Evolutionary conservation across 129 eudicot species (phyloP), one percentile per base, ranked within the genome.

Genomic region (Centrapalus pauciflorus): DNA sequence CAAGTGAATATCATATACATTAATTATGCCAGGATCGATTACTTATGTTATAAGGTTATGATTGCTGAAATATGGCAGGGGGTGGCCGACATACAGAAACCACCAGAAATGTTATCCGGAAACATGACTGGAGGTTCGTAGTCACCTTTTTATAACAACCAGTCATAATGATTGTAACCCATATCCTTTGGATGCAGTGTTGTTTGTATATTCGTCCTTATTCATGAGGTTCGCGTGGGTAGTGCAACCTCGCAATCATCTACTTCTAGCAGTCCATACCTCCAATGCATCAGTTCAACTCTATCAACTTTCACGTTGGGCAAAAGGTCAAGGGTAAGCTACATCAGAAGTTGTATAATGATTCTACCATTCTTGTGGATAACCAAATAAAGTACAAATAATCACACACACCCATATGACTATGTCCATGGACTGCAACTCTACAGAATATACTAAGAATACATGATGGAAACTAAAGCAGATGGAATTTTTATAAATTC

Each of bases 221-320:
- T 87, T 85, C 79, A 91, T 91, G 96, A 87, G 96, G 78, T 91
- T 91, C 81, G 97, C 97, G n/a, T 91, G 97, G 97, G 83, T 87
- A 94, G 87, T 91, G 37, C 88, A 79, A 51, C 97, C 97, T 72
- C 94, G 96, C 62, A 91, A 91, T 81, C 81, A 91, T 77, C 70
- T 91, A 8, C 87, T 91, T 71, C 87, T 91, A 35, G 90, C 78
- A 48, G 80, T 90, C 61, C 97, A 87, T 81, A 90, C 94, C 46
- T 87, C 97, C 45, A 91, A 91, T 70, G 97, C 87, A 80, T 62
- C 90, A 0, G 97, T 90, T 77, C 95, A 90, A 35, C 87, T 90
- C 49, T 90, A 77, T 78, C 97, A 84, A 46, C 67, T 90, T 51
- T 86, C 97, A 4, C 97, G 97, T n/a, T 90, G 95, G 91, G 97